phyloP scores from a whole-genome alignment of 495 filamentous ascomycete genomes.

The Xylona heveae region DNA sequence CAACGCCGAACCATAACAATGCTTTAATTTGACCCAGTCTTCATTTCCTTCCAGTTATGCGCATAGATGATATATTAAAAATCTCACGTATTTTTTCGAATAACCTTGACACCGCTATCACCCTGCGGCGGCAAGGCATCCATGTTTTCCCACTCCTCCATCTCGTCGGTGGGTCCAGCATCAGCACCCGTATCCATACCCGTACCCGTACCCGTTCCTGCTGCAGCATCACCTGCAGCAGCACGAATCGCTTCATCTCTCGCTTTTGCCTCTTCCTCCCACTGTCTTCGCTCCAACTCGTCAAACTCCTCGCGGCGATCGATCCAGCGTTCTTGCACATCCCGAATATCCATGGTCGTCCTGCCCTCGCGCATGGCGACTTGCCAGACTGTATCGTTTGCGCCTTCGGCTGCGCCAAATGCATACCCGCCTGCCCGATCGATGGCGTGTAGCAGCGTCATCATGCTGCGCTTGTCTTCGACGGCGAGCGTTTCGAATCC shows the following conservation, averaged over 20 bases:
- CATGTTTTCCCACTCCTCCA: too few species aligned
- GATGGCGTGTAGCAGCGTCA: conserved; percentile 64
- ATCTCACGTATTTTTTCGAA: too few species aligned
- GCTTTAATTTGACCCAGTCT: too few species aligned
- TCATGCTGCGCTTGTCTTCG: conserved; percentile 92
- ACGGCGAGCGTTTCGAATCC: conserved; percentile 86
- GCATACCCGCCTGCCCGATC: conserved; percentile 85
- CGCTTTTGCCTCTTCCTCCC: conserved; percentile 36
- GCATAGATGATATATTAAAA: too few species aligned
- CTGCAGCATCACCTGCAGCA: too few species aligned
- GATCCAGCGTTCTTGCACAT: conserved; percentile 90
- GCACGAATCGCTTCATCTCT: conserved; percentile 20
- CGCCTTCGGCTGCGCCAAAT: conserved; percentile 75
- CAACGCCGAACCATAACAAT: too few species aligned
- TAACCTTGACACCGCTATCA: too few species aligned
- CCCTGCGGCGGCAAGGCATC: too few species aligned
- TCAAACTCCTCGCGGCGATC: conserved; percentile 79
- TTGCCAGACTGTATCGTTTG: conserved; percentile 88
- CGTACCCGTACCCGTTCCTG: too few species aligned
- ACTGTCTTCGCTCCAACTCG: conserved; percentile 47
- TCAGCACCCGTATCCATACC: too few species aligned
- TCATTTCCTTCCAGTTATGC: too few species aligned
- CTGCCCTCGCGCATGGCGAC: conserved; percentile 77
- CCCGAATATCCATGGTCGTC: conserved; percentile 54
- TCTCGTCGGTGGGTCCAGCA: too few species aligned